Percentiles rank a stretch among this genome's conserved stretches.
These are phyloP conservation scores for Jacaranda copaia DNA, from an alignment of 257 asterid genomes.

Conservation along the genomic window DNA sequence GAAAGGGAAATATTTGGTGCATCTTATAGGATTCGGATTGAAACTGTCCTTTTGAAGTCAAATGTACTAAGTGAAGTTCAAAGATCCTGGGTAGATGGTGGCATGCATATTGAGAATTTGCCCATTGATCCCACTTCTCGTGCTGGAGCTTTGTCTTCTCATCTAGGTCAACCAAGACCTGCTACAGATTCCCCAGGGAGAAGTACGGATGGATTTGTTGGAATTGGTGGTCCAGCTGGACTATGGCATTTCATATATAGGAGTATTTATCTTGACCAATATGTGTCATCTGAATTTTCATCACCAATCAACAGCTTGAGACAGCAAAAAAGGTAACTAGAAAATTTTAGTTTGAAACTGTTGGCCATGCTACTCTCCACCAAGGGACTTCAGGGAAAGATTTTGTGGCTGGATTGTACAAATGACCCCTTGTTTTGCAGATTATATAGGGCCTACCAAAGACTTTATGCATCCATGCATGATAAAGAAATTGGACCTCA, in stretches of 20 bases:
- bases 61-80: slow-evolving; percentile 90
- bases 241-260: slow-evolving; percentile 97
- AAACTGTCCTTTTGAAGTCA: slow-evolving; percentile 79
- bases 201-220: slow-evolving; percentile 49
- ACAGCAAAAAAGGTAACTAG: slow-evolving; percentile 83
- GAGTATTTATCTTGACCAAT: slow-evolving; percentile 85
- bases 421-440: slow-evolving; percentile 49
- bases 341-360: slow-evolving; percentile 27
- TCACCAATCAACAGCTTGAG: slow-evolving; percentile 74
- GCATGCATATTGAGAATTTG: slow-evolving; percentile 86
- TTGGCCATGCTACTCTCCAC: slow-evolving; percentile 24
- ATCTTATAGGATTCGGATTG: slow-evolving; percentile 77
- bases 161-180: slow-evolving; percentile 62
- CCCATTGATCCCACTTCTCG: slow-evolving; percentile 63
- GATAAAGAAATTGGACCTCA: slow-evolving; percentile 83
- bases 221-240: slow-evolving; percentile 95
- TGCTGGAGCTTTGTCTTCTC: slow-evolving; percentile 62
- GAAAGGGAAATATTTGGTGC: slow-evolving; percentile 30
- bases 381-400: slow-evolving; percentile 19
- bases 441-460: slow-evolving; percentile 84
- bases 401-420: slow-evolving; percentile 11
- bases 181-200: slow-evolving; percentile 58
- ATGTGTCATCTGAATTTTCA: slow-evolving; percentile 91
- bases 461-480: slow-evolving; percentile 86
- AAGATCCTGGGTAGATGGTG: slow-evolving; percentile 85